Evolutionary conservation across 2,329 filamentous ascomycete genomes (phyloP), one percentile per base, ranked within the genome.

Genomic region (Exophiala xenobiotica): DNA sequence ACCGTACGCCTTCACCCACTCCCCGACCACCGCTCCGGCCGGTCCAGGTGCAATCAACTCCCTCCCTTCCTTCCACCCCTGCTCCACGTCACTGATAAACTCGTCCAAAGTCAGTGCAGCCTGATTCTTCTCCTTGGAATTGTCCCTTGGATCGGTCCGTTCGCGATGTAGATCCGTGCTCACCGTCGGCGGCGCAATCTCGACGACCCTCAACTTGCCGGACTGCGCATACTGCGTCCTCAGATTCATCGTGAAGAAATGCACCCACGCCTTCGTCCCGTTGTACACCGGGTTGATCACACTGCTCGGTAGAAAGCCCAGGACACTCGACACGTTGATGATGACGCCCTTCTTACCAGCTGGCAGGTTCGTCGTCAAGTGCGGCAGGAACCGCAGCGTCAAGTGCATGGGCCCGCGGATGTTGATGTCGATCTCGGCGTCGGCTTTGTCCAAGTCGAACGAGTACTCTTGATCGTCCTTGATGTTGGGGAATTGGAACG

Each of bases 211-310:
- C 24, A 82, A 65, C 1, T 68, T 69, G 0, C 69, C 65, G 0
- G 54, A 65, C 9, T 67, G 63, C 38, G 65, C 61, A 0, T 82
- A 64, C 61, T 82, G 79, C 1, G 73, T 73, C 4, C 79, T 69
- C 19, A 83, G 59, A 38, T 77, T 79, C 72, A 82, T 75, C 20
- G 67, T 75, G 72, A 75, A 82, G 63, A 76, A 81, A 59, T 82
- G 78, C 31, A 80, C 29, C 75, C 74, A 83, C 0, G 78, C 76
- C 59, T 83, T 84, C 2, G 78, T 81, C 2, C 75, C 79, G 60
- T 80, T 80, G 64, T 83, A 83, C 1, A 81, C 75, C 0, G 78
- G 79, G 58, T 80, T 83, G 56, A 81, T 72, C 50, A 81, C 66
- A 2, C 68, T 72, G 50, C 75, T 74, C 0, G 80, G 79, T 0